phyloP scores from a whole-genome alignment of 345 rosid genomes.

The Corchorus olitorius region DNA sequence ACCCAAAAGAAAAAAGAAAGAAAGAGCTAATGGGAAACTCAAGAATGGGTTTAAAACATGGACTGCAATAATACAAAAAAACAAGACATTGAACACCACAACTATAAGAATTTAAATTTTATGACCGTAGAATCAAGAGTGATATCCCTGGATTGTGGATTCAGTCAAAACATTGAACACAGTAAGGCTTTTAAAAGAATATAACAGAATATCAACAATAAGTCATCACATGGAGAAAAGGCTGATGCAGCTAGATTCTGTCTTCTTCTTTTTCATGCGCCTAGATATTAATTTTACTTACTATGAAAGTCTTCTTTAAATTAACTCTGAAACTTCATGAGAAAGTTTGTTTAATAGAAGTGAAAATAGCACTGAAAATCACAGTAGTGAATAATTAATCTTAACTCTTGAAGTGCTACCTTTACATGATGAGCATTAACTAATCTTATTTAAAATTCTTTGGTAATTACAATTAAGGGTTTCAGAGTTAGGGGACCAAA shows the following conservation, averaged over 20 bases:
- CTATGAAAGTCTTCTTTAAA: neutral
- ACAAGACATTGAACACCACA: neutral
- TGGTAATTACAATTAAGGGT: neutral
- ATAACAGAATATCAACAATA: neutral
- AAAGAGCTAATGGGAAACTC: neutral
- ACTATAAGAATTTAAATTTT: neutral
- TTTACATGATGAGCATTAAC: neutral
- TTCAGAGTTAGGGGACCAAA: constrained; percentile 13
- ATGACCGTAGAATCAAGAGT: neutral
- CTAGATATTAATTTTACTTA: neutral
- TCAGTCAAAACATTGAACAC: neutral
- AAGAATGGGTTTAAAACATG: neutral
- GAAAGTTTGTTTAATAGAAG: neutral
- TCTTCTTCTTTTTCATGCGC: no score
- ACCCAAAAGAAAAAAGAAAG: neutral
- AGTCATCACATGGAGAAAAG: neutral
- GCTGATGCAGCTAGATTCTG: neutral
- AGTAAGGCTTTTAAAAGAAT: neutral
- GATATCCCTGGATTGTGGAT: constrained; percentile 5
- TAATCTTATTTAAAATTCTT: neutral
- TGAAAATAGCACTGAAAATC: neutral
- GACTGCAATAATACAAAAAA: neutral
- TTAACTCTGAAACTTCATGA: neutral
- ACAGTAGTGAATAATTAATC: neutral
- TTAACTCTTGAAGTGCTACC: neutral